Evolutionary conservation across 306 rosid genomes (phyloP).

Genomic region (Mimosa bimucronata): DNA sequence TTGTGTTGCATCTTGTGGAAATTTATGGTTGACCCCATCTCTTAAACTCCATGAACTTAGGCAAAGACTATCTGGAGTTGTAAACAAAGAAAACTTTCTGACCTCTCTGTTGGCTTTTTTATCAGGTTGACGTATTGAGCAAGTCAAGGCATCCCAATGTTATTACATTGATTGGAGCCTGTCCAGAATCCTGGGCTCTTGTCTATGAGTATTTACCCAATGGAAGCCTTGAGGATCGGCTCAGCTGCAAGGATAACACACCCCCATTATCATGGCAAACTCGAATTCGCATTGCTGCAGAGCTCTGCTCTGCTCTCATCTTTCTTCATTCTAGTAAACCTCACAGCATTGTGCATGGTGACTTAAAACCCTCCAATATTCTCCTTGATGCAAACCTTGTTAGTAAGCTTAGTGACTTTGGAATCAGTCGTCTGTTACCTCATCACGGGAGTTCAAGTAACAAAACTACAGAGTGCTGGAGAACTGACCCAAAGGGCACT

Average conservation of each 20-base stretch:
- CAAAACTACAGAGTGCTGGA: conserved; percentile 49
- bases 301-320: conserved; percentile 80
- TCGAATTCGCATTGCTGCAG: conserved; percentile 72
- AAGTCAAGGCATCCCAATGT: conserved; percentile 86
- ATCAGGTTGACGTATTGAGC: conserved; percentile 77
- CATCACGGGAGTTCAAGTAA: conserved; percentile 45
- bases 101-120: conserved; percentile 26
- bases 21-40: not conserved
- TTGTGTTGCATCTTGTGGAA: not conserved
- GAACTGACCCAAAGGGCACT: conserved; percentile 73
- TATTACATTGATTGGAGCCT: conserved; percentile 78
- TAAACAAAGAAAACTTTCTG: conserved; percentile 14
- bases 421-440: conserved; percentile 61
- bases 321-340: conserved; percentile 86
- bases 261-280: conserved; percentile 86
- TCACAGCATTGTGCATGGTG: conserved; percentile 80
- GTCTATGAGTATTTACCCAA: conserved; percentile 83
- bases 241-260: conserved; percentile 64
- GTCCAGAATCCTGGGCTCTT: conserved; percentile 68
- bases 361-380: conserved; percentile 78
- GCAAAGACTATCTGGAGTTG: not conserved
- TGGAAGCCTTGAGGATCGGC: conserved; percentile 93
- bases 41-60: not conserved
- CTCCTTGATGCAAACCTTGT: conserved; percentile 74
- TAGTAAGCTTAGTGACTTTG: conserved; percentile 85